Percentiles rank a stretch among this genome's conserved stretches.
Conservation (phyloP, 148 eudicot species). For the Rhododendron williamsianum region DNA sequence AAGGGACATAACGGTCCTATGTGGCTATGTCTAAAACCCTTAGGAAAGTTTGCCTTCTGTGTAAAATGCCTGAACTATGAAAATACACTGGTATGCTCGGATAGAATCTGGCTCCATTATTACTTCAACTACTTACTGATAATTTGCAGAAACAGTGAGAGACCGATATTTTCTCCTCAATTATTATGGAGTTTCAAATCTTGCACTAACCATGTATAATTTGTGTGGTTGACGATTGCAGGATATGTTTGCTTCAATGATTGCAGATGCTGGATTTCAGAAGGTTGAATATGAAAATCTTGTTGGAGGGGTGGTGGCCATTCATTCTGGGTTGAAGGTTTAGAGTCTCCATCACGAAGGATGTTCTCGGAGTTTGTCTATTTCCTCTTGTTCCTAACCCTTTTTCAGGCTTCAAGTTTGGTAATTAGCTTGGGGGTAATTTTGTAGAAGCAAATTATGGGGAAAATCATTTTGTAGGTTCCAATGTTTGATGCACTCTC, state of each 20-base stretch:
- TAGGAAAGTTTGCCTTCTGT: background rate
- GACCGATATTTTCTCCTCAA: background rate
- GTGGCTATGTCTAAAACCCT: background rate
- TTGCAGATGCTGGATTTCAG: conserved; percentile 89
- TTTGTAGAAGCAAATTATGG: background rate
- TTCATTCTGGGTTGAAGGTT: conserved; percentile 79
- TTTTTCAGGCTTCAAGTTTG: background rate
- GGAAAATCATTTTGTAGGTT: background rate
- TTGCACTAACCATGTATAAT: background rate
- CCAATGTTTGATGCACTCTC: background rate
- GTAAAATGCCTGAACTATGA: background rate
- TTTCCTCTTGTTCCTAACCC: background rate
- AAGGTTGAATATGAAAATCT: conserved; percentile 92
- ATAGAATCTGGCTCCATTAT: background rate
- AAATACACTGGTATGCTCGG: background rate
- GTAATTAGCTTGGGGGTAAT: background rate
- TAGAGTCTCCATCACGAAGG: conserved; percentile 22
- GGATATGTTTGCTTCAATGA: conserved; percentile 92
- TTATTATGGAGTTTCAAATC: background rate
- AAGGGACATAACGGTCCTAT: background rate
- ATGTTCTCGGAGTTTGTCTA: background rate
- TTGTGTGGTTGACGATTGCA: conserved; percentile 22
- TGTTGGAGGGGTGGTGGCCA: conserved; percentile 88
- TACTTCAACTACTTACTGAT: background rate
- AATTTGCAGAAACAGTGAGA: background rate